Conservation (phyloP, 2,329 filamentous ascomycete species). For the Pestalotiopsis sp. region DNA sequence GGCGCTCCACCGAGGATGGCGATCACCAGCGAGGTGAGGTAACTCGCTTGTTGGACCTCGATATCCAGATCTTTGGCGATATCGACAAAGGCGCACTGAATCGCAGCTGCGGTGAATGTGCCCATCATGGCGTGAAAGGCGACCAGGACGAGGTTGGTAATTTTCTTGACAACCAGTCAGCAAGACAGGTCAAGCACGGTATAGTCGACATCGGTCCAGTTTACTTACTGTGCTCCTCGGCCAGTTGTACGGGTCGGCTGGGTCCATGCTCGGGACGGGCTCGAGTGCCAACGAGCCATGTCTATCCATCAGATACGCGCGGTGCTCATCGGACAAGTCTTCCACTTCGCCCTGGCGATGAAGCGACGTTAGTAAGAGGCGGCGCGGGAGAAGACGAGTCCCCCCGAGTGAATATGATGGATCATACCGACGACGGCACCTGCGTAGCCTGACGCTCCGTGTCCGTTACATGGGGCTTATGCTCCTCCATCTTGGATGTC, state of each 20-base stretch:
- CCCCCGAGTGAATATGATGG: background rate
- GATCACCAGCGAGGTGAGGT: constrained; percentile 57
- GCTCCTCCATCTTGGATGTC: background rate
- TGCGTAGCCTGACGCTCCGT: background rate
- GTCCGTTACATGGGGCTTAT: background rate
- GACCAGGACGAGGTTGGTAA: constrained; percentile 51
- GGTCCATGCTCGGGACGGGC: constrained; percentile 48
- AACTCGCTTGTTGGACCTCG: constrained; percentile 48
- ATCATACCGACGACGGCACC: background rate
- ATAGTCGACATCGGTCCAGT: background rate
- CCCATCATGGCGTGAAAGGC: constrained; percentile 59
- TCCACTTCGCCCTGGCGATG: background rate
- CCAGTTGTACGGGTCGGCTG: constrained; percentile 58
- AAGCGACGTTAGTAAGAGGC: background rate
- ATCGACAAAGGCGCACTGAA: constrained; percentile 53
- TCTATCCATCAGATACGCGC: constrained; percentile 49
- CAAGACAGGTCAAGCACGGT: background rate
- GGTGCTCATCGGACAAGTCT: constrained; percentile 35
- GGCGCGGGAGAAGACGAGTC: background rate
- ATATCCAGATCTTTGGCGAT: constrained; percentile 52
- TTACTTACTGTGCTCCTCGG: constrained; percentile 44
- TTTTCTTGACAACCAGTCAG: constrained; percentile 40
- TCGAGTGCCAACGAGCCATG: constrained; percentile 56
- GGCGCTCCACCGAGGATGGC: constrained; percentile 53
- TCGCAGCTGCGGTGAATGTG: constrained; percentile 53